Evolutionary conservation across 148 eudicot genomes (phyloP).

Genomic region (Chenopodium quinoa): DNA sequence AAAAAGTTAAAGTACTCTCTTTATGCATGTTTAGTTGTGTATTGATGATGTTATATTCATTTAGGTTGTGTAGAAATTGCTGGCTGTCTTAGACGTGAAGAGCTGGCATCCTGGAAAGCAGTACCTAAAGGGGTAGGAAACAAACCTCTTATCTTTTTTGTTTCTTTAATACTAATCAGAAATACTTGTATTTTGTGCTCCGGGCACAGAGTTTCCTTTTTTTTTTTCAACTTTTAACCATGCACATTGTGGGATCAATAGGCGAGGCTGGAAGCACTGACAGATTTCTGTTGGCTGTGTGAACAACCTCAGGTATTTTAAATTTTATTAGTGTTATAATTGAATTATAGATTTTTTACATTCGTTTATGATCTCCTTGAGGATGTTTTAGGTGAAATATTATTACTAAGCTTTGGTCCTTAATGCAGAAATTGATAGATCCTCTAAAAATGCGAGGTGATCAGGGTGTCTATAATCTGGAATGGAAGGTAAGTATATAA

Average conservation of each 20-base stretch:
- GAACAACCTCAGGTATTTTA: conserved; percentile 30
- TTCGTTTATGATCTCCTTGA: not conserved
- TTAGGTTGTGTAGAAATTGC: conserved; percentile 86
- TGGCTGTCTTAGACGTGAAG: conserved; percentile 73
- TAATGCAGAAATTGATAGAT: conserved; percentile 47
- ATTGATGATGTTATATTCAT: conserved; percentile 5
- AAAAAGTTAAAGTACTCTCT: not conserved
- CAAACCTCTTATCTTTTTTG: not conserved
- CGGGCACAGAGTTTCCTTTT: not conserved
- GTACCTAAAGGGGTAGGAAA: conserved; percentile 68
- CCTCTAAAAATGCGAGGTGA: conserved; percentile 76
- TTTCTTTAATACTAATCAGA: not conserved
- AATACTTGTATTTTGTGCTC: not conserved
- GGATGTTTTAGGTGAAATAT: not conserved
- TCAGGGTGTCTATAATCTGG: conserved; percentile 72
- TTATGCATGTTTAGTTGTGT: not conserved
- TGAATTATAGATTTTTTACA: not conserved
- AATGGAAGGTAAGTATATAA: conserved; percentile 46
- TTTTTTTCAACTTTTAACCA: conserved; percentile 3
- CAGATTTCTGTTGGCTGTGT: conserved; percentile 37
- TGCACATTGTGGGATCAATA: conserved; percentile 10
- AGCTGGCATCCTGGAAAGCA: conserved; percentile 66
- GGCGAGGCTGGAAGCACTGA: conserved; percentile 33
- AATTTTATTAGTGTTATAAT: not conserved
- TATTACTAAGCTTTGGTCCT: conserved; percentile 9